phyloP scores from a whole-genome alignment of 164 flowering plant genomes.

The Vitis riparia region DNA sequence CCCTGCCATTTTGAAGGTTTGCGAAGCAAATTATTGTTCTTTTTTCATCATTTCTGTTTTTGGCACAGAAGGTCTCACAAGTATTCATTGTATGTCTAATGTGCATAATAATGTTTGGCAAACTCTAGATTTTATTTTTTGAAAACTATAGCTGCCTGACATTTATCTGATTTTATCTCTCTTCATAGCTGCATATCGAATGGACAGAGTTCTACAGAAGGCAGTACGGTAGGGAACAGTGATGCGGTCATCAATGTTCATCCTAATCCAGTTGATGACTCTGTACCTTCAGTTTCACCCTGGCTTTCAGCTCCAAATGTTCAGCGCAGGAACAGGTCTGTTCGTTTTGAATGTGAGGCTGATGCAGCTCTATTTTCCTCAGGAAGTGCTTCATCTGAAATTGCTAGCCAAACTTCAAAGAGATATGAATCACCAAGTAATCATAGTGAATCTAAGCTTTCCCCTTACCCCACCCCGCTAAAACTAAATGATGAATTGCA shows the following conservation, averaged over 20 bases:
- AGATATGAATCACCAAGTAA: slow-evolving; percentile 26
- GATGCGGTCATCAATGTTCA: slow-evolving; percentile 8
- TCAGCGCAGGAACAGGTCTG: slow-evolving; percentile 49
- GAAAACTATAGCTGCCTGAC: no score
- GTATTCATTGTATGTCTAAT: no score
- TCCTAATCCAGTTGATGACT: slow-evolving; percentile 6
- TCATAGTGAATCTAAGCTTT: slow-evolving; percentile 28
- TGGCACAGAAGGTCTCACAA: no score
- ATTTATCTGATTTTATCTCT: not conserved
- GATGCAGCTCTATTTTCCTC: slow-evolving; percentile 31
- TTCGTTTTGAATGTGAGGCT: slow-evolving; percentile 61
- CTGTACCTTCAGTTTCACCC: slow-evolving; percentile 20
- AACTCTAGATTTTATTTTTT: no score
- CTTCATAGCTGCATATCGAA: slow-evolving; percentile 29
- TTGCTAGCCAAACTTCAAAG: slow-evolving; percentile 13
- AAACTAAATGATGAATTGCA: slow-evolving; percentile 82
- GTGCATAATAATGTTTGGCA: no score
- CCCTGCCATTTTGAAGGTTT: no score
- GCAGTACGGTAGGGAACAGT: slow-evolving; percentile 20
- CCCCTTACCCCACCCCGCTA: slow-evolving; percentile 75
- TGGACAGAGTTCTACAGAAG: slow-evolving; percentile 28
- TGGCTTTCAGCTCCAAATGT: slow-evolving; percentile 17
- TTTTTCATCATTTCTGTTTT: no score
- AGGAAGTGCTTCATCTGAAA: slow-evolving; percentile 28
- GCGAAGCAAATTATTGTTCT: no score